These are phyloP conservation scores for Neospora caninum DNA, from an alignment of 169 alveolate genomes.

Conservation along the genomic window DNA sequence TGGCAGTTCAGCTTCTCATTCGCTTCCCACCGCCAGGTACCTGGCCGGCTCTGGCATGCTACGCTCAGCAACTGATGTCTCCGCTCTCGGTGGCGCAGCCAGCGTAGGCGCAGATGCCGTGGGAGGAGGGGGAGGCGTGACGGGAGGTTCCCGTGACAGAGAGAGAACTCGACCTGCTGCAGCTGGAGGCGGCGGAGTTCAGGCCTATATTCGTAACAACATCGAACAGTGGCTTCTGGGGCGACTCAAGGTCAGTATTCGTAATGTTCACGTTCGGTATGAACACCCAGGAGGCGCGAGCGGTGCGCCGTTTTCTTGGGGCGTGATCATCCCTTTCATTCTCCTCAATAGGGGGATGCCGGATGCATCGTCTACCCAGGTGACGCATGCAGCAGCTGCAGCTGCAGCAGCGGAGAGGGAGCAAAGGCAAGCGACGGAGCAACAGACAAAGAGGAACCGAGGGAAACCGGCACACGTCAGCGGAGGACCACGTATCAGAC, in stretches of 20 bases:
- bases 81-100: too few relatives aligned
- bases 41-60: too few relatives aligned
- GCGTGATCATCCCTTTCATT: slow-evolving; percentile 22
- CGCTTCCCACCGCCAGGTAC: background rate
- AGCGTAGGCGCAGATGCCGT: too few relatives aligned
- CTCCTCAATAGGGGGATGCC: slow-evolving; percentile 15
- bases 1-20: background rate
- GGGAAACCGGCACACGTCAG: background rate
- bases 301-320: slow-evolving; percentile 44
- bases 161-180: background rate
- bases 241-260: background rate
- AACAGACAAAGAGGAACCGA: background rate
- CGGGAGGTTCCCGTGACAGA: background rate
- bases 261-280: slow-evolving; percentile 30
- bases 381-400: slow-evolving; percentile 24
- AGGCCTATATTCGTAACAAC: slow-evolving; percentile 41
- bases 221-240: slow-evolving; percentile 29
- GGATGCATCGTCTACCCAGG: background rate
- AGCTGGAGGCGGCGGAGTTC: slow-evolving; percentile 14
- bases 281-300: slow-evolving; percentile 24
- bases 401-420: background rate
- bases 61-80: too few relatives aligned
- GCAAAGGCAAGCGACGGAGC: background rate
- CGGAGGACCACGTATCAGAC: background rate
- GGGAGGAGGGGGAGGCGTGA: background rate